Evolutionary conservation across 345 rosid species (phyloP).

Genomic region (Populus nigra): DNA sequence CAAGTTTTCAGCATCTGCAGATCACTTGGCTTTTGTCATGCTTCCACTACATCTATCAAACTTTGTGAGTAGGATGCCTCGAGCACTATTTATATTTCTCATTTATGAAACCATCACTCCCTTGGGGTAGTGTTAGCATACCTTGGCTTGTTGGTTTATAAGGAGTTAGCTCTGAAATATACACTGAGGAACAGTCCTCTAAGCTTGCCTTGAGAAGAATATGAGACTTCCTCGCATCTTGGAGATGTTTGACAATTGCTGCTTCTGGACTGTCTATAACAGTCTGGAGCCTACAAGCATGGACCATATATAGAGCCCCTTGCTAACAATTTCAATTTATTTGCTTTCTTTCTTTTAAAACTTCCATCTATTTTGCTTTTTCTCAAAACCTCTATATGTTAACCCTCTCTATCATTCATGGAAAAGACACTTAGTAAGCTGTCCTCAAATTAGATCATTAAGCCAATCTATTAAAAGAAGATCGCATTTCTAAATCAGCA

Average conservation of each 20-base stretch:
- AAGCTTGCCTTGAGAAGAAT: background rate
- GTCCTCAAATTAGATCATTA: background rate
- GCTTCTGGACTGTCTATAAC: background rate
- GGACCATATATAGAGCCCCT: background rate
- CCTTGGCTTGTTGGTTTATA: no score
- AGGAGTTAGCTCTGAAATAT: no score
- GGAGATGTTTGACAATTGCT: background rate
- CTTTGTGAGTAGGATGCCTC: background rate
- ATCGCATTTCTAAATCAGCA: background rate
- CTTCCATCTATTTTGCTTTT: background rate
- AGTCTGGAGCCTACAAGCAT: background rate
- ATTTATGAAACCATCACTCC: no score
- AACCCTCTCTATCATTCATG: background rate
- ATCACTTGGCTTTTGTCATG: background rate
- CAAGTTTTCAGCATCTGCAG: background rate
- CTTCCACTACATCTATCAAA: background rate
- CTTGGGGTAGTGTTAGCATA: no score
- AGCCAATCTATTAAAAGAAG: background rate
- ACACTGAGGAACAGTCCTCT: background rate
- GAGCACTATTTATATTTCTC: background rate
- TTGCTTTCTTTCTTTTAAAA: background rate
- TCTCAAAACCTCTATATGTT: background rate
- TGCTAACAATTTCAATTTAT: background rate
- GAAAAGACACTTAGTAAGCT: background rate
- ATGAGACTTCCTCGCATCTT: background rate